phyloP scores from a whole-genome alignment of 2,329 filamentous ascomycete genomes.

The Microdochium trichocladiopsis region DNA sequence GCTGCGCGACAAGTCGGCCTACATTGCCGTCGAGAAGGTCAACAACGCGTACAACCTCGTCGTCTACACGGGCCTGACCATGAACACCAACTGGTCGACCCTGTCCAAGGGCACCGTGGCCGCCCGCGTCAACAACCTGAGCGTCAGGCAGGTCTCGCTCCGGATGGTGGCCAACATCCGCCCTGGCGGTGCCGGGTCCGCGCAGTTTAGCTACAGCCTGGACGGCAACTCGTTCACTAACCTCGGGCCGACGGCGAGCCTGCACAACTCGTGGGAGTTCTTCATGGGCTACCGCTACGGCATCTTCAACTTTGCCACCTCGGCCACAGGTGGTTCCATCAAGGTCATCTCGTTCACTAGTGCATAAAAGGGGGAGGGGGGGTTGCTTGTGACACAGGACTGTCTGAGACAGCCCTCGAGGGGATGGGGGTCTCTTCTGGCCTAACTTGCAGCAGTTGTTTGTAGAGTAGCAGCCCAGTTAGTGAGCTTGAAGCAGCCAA shows the following conservation, averaged over 20 bases:
- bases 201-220: slow-evolving; percentile 32
- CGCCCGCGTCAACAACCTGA: slow-evolving; percentile 17
- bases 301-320: slow-evolving; percentile 42
- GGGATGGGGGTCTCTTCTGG: too few species aligned
- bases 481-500: too few species aligned
- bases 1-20: slow-evolving; percentile 46
- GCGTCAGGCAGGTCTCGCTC: slow-evolving; percentile 26
- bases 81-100: slow-evolving; percentile 23
- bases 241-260: slow-evolving; percentile 22
- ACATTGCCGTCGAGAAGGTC: slow-evolving; percentile 40
- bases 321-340: slow-evolving; percentile 29
- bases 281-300: slow-evolving; percentile 42
- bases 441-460: too few species aligned
- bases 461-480: too few species aligned
- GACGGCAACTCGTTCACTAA: slow-evolving; percentile 29
- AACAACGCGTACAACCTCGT: slow-evolving; percentile 19
- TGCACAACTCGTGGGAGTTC: slow-evolving; percentile 35
- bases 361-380: background rate
- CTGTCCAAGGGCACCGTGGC: slow-evolving; percentile 19
- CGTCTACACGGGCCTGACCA: slow-evolving; percentile 27
- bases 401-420: too few species aligned
- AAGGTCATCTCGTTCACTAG: slow-evolving; percentile 12
- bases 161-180: slow-evolving; percentile 26
- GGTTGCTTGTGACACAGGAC: too few species aligned
- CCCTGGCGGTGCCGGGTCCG: slow-evolving; percentile 17